Conservation (phyloP, 306 rosid species). For the Gillenia trifoliata region DNA sequence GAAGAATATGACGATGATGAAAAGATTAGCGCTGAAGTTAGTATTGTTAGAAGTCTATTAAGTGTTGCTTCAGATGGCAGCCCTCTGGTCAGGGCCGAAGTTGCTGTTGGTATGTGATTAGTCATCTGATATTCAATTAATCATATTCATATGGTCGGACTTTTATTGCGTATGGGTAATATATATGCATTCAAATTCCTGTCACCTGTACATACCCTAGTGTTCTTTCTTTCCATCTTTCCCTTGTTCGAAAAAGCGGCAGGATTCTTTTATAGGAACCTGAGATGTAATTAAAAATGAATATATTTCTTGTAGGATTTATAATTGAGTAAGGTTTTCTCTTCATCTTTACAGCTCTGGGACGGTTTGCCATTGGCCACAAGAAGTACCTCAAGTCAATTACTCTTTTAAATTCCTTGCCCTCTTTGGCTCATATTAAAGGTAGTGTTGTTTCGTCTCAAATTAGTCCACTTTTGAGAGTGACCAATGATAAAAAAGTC, state of each 20-base stretch:
- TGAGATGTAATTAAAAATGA: too few species aligned
- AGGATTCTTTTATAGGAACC: neutral
- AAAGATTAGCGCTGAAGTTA: conserved; percentile 74
- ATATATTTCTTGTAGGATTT: too few species aligned
- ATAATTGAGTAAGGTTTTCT: too few species aligned
- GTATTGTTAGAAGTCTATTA: conserved; percentile 70
- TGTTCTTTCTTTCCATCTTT: neutral
- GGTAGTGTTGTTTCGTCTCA: conserved; percentile 65
- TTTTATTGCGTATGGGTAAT: neutral
- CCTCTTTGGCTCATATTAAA: conserved; percentile 68
- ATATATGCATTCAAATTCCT: neutral
- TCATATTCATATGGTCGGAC: conserved; percentile 6
- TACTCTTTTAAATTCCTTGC: conserved; percentile 74
- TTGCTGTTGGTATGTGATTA: conserved; percentile 85
- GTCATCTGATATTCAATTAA: conserved; percentile 15
- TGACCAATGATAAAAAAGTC: conserved; percentile 65
- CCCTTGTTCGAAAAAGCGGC: neutral
- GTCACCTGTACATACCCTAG: neutral
- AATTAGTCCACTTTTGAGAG: conserved; percentile 73
- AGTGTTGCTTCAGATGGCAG: conserved; percentile 93
- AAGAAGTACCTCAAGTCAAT: conserved; percentile 83
- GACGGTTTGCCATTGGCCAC: conserved; percentile 96
- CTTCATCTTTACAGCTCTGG: conserved; percentile 52
- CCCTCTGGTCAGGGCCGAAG: conserved; percentile 97
- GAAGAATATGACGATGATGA: conserved; percentile 89